Base-by-base conservation (phyloP, 768 basidiomycete genomes). In the Tubosaeta sp. region DNA sequence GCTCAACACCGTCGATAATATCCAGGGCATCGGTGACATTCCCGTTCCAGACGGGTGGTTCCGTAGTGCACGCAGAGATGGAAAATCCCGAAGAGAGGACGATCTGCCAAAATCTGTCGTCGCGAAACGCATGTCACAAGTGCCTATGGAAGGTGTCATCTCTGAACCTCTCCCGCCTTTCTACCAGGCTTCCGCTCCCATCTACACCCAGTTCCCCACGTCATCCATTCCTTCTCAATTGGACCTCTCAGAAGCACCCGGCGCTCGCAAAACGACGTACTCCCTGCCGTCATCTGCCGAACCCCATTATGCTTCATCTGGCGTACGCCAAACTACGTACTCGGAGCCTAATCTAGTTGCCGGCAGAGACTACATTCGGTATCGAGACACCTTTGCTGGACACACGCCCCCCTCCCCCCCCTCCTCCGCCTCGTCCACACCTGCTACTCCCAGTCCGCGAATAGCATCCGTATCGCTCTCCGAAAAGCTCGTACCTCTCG, bases 31-130 rank as follows among this genome's bases (percentile, higher is more conserved):
- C 53, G 82, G 83, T 36, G 81, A 86, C 65, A 69, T 83, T 18
- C 66, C 68, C 39, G 84, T 90, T 16, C 89, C 88, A 36, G 84
- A 86, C 30, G 86, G 86, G 16, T 83, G 83, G 76, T 91, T 90
- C 70, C 79, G 78, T 62, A 87, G 86, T 66, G 87, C 89, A 42
- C 83, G 88, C 44, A 76, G 83, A 47, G 82, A 79, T 55, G 87
- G 87, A 46, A 68, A 71, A 60, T 66, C 69, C 47, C 68, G 68
- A 27, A 65, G 61, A 62, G 74, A 57, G 39, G 73, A 58, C 31
- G 69, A 70, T 69, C 72, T 60, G 67, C 77, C 64, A 69, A 80
- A 56, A 75, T 81, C 61, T 70, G 75, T 70, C 73, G 77, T 71
- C 53, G 57, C 67, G 66, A 59, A 72, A 65, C 52, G 65, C 63